A percentile compares a stretch with the other conserved stretches of the same genome.
Evolutionary conservation across 2,329 filamentous ascomycete genomes (phyloP).

Genomic region (Cladobotryum protrusum): DNA sequence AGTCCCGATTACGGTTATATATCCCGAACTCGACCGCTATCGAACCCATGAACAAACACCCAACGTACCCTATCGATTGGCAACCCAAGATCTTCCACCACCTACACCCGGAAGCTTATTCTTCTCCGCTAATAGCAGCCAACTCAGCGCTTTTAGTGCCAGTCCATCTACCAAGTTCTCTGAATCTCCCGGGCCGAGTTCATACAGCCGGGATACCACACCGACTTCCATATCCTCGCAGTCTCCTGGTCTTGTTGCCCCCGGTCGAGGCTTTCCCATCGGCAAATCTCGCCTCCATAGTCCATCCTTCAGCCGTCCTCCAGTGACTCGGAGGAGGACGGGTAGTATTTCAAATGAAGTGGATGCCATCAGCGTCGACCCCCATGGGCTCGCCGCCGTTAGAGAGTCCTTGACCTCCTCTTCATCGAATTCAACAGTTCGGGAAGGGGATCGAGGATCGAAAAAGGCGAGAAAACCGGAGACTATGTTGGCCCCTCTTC

Average conservation of each 20-base stretch:
- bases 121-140: slow-evolving; percentile 53
- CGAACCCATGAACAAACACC: slow-evolving; percentile 39
- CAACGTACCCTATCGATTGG: slow-evolving; percentile 49
- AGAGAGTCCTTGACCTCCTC: slow-evolving; percentile 67
- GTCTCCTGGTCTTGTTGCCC: slow-evolving; percentile 56
- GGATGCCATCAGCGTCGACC: slow-evolving; percentile 41
- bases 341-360: slow-evolving; percentile 48
- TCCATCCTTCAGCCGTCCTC: slow-evolving; percentile 50
- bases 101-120: slow-evolving; percentile 51
- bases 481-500: slow-evolving; percentile 40
- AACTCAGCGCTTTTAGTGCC: slow-evolving; percentile 54
- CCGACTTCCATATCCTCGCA: slow-evolving; percentile 73
- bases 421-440: slow-evolving; percentile 64
- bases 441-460: slow-evolving; percentile 38
- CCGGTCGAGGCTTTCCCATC: slow-evolving; percentile 37
- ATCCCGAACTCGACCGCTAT: slow-evolving; percentile 58
- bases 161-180: slow-evolving; percentile 73
- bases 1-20: slow-evolving; percentile 41
- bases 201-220: slow-evolving; percentile 71
- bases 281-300: slow-evolving; percentile 47
- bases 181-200: slow-evolving; percentile 61
- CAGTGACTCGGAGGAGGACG: slow-evolving; percentile 52
- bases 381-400: slow-evolving; percentile 56
- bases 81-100: slow-evolving; percentile 60
- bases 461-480: slow-evolving; percentile 38